These are phyloP conservation scores for Quercus phellos DNA, from an alignment of 331 rosid species.

Conservation along the genomic window DNA sequence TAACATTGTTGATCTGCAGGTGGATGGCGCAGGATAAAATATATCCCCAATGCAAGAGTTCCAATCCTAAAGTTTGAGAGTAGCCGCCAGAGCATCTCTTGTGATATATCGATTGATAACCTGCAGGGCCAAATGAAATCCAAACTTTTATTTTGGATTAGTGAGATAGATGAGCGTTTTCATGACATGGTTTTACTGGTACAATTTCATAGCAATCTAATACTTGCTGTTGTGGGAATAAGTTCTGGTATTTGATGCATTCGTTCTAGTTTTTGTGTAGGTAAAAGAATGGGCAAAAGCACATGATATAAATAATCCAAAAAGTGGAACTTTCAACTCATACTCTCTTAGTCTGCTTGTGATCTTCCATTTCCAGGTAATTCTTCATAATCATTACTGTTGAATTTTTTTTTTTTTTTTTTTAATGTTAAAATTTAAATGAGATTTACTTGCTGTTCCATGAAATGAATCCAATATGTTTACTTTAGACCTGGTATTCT, in stretches of 20 bases:
- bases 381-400: constrained; percentile 12
- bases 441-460: neutral
- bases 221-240: constrained; percentile 6
- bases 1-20: constrained; percentile 46
- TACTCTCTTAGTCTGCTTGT: constrained; percentile 83
- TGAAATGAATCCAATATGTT: neutral
- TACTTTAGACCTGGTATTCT: constrained; percentile 1
- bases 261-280: constrained; percentile 54
- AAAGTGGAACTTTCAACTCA: constrained; percentile 72
- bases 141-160: constrained; percentile 66
- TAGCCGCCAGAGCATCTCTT: constrained; percentile 49
- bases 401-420: neutral
- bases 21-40: constrained; percentile 48
- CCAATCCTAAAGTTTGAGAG: constrained; percentile 73
- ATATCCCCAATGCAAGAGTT: constrained; percentile 61
- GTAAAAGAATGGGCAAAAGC: constrained; percentile 98
- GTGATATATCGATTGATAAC: constrained; percentile 88
- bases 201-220: constrained; percentile 27
- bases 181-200: constrained; percentile 84
- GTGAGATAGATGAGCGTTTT: constrained; percentile 66
- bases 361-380: constrained; percentile 91
- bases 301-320: constrained; percentile 71
- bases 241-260: constrained; percentile 25
- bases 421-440: neutral
- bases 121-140: constrained; percentile 74